Percentiles rank a stretch among this genome's conserved stretches.
These are phyloP conservation scores for Lasiodiplodia gonubiensis DNA, from an alignment of 2,329 filamentous ascomycete species.

Conservation along the genomic window DNA sequence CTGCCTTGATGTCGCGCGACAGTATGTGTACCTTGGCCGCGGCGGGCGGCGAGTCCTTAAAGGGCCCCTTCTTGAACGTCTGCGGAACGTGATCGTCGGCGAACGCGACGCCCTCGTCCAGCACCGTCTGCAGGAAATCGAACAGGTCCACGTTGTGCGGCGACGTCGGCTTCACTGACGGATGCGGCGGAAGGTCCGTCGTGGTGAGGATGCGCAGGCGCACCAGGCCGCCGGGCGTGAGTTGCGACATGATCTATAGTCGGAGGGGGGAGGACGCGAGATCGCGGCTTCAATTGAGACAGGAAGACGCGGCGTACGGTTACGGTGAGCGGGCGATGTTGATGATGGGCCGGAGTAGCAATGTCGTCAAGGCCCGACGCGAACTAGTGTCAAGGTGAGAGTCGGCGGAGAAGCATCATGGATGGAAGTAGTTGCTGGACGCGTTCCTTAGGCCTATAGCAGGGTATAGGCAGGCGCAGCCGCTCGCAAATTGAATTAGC, in stretches of 20 bases:
- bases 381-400: neutral
- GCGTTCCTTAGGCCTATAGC: neutral
- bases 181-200: slow-evolving; percentile 43
- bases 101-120: slow-evolving; percentile 66
- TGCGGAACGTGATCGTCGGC: slow-evolving; percentile 60
- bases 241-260: slow-evolving; percentile 5
- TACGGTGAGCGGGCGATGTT: too few relatives aligned
- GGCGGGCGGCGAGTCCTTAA: slow-evolving; percentile 11
- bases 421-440: neutral
- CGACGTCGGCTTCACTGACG: slow-evolving; percentile 43
- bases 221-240: slow-evolving; percentile 32
- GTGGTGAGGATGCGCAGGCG: slow-evolving; percentile 41
- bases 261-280: neutral
- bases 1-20: slow-evolving; percentile 55
- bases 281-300: neutral
- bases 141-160: slow-evolving; percentile 58
- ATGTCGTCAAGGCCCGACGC: neutral
- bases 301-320: neutral
- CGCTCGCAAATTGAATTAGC: slow-evolving; percentile 2
- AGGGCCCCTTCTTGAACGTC: slow-evolving; percentile 57
- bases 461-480: slow-evolving; percentile 5
- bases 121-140: slow-evolving; percentile 58
- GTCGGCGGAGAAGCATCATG: neutral
- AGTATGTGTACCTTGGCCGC: slow-evolving; percentile 60
- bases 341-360: neutral